phyloP scores from a whole-genome alignment of 73 alveolate genomes.

The Tetrahymena thermophila region DNA sequence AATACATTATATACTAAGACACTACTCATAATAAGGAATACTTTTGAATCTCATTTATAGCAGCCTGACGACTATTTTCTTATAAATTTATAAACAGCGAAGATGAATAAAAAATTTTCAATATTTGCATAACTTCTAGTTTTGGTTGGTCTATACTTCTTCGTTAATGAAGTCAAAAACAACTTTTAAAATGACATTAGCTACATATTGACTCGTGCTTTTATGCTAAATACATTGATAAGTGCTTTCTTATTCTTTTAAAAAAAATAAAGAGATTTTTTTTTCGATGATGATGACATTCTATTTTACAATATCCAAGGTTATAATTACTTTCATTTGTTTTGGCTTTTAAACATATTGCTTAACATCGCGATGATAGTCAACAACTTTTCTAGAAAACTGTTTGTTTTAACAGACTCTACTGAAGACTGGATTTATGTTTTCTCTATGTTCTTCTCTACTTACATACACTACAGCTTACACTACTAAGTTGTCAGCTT shows the following conservation, averaged over 20 bases:
- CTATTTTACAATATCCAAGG: not conserved
- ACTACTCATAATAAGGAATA: too few relatives aligned
- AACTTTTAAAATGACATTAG: not conserved
- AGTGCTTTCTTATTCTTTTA: not conserved
- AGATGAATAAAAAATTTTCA: not conserved
- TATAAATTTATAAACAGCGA: not conserved
- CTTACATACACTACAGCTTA: not conserved
- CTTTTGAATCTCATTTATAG: too few relatives aligned
- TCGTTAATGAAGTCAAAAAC: not conserved
- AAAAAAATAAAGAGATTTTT: not conserved
- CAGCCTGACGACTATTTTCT: not conserved
- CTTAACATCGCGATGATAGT: not conserved
- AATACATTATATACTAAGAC: too few relatives aligned
- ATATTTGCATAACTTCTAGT: not conserved
- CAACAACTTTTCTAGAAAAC: not conserved
- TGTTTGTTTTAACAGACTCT: not conserved
- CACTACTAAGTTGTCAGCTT: not conserved
- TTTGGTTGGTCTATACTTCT: not conserved
- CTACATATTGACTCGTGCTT: not conserved
- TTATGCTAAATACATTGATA: not conserved
- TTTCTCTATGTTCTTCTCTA: not conserved
- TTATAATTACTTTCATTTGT: not conserved
- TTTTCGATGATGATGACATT: not conserved
- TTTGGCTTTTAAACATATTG: not conserved
- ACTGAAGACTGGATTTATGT: not conserved